phyloP scores from a whole-genome alignment of 202 grass and related monocot species.

The Musa balbisiana region DNA sequence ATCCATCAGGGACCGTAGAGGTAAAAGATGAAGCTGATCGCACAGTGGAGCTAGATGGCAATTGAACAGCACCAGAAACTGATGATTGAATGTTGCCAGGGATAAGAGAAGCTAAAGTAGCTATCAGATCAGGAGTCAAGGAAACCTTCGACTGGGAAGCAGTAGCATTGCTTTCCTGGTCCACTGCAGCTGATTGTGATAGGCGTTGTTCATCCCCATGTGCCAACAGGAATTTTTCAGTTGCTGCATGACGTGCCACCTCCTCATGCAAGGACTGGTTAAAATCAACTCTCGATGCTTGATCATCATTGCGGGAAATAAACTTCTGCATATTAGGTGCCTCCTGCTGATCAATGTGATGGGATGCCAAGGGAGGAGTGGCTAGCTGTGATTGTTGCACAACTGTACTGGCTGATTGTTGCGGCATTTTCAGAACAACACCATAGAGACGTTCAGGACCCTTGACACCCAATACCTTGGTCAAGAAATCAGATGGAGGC shows the following conservation, averaged over 20 bases:
- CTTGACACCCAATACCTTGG: slow-evolving; percentile 65
- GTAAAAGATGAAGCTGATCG: slow-evolving; percentile 16
- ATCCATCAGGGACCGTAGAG: slow-evolving; percentile 21
- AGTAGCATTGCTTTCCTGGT: slow-evolving; percentile 25
- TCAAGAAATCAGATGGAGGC: slow-evolving; percentile 79
- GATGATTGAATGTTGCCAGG: slow-evolving; percentile 41
- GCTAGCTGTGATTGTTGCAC: slow-evolving; percentile 31
- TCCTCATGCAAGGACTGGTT: slow-evolving; percentile 5
- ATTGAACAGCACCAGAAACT: slow-evolving; percentile 31
- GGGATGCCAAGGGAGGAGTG: slow-evolving; percentile 1
- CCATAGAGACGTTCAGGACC: slow-evolving; percentile 88
- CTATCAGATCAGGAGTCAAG: slow-evolving; percentile 68
- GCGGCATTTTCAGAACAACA: slow-evolving; percentile 66
- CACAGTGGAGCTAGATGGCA: slow-evolving; percentile 23
- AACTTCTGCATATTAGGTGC: slow-evolving; percentile 8
- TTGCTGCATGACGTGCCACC: not conserved
- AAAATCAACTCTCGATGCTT: slow-evolving; percentile 5
- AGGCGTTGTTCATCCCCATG: slow-evolving; percentile 21
- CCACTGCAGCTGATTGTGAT: slow-evolving; percentile 31
- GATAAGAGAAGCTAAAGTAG: slow-evolving; percentile 62
- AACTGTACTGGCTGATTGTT: slow-evolving; percentile 39
- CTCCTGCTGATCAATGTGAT: slow-evolving; percentile 12
- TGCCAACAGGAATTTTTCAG: not conserved
- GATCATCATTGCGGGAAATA: slow-evolving; percentile 2
- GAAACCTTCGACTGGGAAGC: slow-evolving; percentile 43